Evolutionary conservation across 2,329 filamentous ascomycete genomes (phyloP), one percentile per base, ranked within the genome.

Genomic region (Stenocarpella maydis): DNA sequence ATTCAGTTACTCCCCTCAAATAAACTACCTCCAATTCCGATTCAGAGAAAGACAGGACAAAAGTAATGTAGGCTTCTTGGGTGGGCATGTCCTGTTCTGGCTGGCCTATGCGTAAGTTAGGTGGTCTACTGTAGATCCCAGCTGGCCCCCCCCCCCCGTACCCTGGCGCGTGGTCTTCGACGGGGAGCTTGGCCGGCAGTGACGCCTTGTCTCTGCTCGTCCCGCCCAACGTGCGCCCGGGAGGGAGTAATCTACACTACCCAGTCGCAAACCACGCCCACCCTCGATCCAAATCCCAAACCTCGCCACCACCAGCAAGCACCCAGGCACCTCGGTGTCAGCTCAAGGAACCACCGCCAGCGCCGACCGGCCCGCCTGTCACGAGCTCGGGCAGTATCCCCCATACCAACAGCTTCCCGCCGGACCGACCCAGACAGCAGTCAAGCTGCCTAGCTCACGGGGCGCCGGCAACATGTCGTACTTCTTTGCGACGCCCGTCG

Each of bases 401-500:
- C 5, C 24, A 14, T 3, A 47, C n/a, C 34, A 24, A 39, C 9
- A 52, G 28, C 31, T 14, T 49, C n/a, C 43, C 58, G 43, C 41
- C 58, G 14, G n/a, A 26, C 19, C 66, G 47, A 54, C 24, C 66
- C 47, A 43, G 6, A 68, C 65, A 67, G 67, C 71, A 76, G 50
- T 26, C 69, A 71, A 66, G 49, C 49, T 67, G 64, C 52, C 69
- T 50, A 71, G 67, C 71, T 70, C 69, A 61, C 70, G 53, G 65
- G 65, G 69, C 65, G 69, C 68, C 70, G 73, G 75, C 76, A 80
- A 74, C 75, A 98, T 98, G 96, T 97, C 96, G 75, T 97, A 97
- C 84, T 97, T 97, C 85, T 99, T 98, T 86, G 95, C 95, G 75
- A 98, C 95, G 71, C 96, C 96, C 67, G 93, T 99, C 82, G 96